These are phyloP conservation scores for Fusarium vanettenii DNA, from an alignment of 2,329 filamentous ascomycete species.

Conservation along the genomic window DNA sequence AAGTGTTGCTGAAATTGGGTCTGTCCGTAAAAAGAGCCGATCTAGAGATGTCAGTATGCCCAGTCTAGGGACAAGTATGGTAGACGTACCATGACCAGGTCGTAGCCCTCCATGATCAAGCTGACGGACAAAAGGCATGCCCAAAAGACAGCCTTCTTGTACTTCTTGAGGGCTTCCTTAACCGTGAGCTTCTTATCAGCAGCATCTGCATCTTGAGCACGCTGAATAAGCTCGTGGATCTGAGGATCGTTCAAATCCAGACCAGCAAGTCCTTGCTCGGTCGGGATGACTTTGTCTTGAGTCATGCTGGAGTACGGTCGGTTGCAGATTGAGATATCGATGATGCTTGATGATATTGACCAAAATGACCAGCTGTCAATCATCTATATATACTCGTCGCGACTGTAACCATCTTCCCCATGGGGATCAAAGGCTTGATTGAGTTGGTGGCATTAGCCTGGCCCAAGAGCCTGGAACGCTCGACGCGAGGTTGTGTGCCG, in stretches of 20 bases:
- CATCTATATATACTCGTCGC: neutral
- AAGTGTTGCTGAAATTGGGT: constrained; percentile 8
- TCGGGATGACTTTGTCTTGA: neutral
- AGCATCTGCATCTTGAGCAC: neutral
- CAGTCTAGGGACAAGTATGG: neutral
- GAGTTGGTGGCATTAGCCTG: neutral
- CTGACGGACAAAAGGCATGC: neutral
- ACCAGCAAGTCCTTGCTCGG: neutral
- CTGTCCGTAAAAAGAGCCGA: constrained; percentile 8
- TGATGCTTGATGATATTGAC: neutral
- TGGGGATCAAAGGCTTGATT: constrained; percentile 3
- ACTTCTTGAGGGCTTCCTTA: constrained; percentile 1
- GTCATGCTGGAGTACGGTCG: neutral
- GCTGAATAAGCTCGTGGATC: neutral
- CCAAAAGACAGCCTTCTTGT: constrained; percentile 12
- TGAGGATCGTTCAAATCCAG: constrained; percentile 2
- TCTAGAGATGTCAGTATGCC: neutral
- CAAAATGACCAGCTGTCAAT: neutral
- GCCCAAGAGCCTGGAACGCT: neutral
- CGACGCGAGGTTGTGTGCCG: neutral
- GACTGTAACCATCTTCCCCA: neutral
- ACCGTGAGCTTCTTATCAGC: neutral
- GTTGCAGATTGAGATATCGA: neutral
- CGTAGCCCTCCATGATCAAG: constrained; percentile 5
- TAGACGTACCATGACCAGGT: neutral